These are phyloP conservation scores for Dothideomycetidae sp. DNA, from an alignment of 2,329 filamentous ascomycete genomes.

Conservation along the genomic window DNA sequence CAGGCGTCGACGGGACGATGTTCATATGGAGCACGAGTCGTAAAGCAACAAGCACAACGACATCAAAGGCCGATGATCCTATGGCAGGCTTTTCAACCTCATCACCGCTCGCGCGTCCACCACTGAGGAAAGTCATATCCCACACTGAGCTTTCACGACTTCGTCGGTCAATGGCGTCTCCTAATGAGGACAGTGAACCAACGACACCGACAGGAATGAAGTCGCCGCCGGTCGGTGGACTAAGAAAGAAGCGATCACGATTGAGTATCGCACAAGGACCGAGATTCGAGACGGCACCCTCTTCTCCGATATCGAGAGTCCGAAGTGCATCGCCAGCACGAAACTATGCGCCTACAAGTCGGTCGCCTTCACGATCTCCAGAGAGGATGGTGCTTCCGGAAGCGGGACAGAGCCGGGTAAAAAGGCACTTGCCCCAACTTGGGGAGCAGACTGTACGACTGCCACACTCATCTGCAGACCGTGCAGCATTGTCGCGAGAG, in stretches of 20 bases:
- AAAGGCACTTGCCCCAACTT: not conserved
- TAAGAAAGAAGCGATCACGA: slow-evolving; percentile 43
- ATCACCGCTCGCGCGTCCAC: slow-evolving; percentile 45
- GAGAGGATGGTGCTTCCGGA: slow-evolving; percentile 8
- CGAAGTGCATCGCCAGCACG: slow-evolving; percentile 14
- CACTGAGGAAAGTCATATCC: slow-evolving; percentile 72
- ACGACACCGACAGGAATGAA: slow-evolving; percentile 30
- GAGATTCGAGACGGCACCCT: slow-evolving; percentile 26
- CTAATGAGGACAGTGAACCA: slow-evolving; percentile 23
- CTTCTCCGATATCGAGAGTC: slow-evolving; percentile 12
- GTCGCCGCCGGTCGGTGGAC: slow-evolving; percentile 34
- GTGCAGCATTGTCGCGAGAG: not conserved
- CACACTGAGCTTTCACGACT: slow-evolving; percentile 78
- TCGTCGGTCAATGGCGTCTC: slow-evolving; percentile 30
- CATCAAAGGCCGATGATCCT: slow-evolving; percentile 2
- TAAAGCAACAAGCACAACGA: slow-evolving; percentile 3
- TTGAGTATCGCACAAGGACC: slow-evolving; percentile 33
- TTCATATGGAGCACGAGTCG: slow-evolving; percentile 31
- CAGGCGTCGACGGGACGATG: slow-evolving; percentile 37
- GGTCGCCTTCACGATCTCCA: slow-evolving; percentile 6
- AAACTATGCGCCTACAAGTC: slow-evolving; percentile 6
- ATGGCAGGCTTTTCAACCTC: slow-evolving; percentile 10
- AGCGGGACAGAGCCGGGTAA: slow-evolving; percentile 1
- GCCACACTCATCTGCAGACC: not conserved
- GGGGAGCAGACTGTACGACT: not conserved